phyloP scores from a whole-genome alignment of 2,329 filamentous ascomycete genomes.

The Ilyonectria destructans region DNA sequence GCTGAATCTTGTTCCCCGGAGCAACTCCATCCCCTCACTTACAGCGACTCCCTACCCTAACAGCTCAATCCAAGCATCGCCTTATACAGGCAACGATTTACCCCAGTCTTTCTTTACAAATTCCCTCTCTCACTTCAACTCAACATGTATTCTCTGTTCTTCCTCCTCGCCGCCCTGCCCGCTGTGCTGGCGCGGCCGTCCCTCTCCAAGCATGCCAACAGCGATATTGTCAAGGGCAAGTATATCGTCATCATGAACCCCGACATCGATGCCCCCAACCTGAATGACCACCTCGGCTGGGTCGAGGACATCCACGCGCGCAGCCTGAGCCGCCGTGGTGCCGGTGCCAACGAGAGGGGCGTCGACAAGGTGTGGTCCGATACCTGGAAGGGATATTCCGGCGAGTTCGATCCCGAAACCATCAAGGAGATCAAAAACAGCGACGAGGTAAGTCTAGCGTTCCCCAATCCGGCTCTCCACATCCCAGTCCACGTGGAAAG shows the following conservation, averaged over 20 bases:
- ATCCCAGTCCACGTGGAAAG: not conserved
- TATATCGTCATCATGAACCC: slow-evolving; percentile 65
- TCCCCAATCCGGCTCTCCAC: not conserved
- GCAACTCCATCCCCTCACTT: not conserved
- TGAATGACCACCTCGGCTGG: slow-evolving; percentile 56
- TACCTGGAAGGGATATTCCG: slow-evolving; percentile 60
- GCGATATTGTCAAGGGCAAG: slow-evolving; percentile 54
- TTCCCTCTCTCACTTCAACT: not conserved
- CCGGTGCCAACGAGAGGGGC: slow-evolving; percentile 45
- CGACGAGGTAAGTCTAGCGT: slow-evolving; percentile 54
- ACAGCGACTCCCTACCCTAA: not conserved
- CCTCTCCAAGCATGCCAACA: slow-evolving; percentile 14
- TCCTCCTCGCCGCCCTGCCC: slow-evolving; percentile 37
- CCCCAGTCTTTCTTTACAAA: slow-evolving; percentile 6
- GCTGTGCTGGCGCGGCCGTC: slow-evolving; percentile 29
- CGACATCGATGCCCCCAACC: slow-evolving; percentile 49
- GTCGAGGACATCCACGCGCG: slow-evolving; percentile 53
- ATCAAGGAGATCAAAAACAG: slow-evolving; percentile 58
- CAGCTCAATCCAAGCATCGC: not conserved
- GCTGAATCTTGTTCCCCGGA: not conserved
- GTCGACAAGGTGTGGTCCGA: slow-evolving; percentile 49
- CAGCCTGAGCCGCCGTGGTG: slow-evolving; percentile 55
- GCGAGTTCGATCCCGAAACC: slow-evolving; percentile 60
- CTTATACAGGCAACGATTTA: slow-evolving; percentile 1
- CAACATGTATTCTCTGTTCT: slow-evolving; percentile 28